Percentiles rank a stretch among this genome's conserved stretches.
These are phyloP conservation scores for Aspergillus sojae DNA, from an alignment of 2,329 filamentous ascomycete species.

Conservation along the genomic window DNA sequence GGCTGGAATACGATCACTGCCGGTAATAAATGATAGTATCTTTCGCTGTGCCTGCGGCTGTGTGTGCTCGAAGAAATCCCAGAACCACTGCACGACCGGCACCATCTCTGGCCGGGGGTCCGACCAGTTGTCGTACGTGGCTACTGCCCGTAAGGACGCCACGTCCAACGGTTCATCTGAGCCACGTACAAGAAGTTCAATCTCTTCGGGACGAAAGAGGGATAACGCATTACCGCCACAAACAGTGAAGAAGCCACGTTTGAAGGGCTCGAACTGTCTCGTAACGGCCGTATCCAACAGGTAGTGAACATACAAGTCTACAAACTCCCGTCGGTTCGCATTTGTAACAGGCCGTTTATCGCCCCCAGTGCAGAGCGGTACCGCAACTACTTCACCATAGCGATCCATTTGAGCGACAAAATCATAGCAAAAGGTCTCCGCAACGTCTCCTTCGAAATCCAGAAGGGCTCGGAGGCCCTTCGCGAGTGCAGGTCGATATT, in stretches of 20 bases:
- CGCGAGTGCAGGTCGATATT: conserved; percentile 77
- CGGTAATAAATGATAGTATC: conserved; percentile 83
- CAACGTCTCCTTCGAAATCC: conserved; percentile 82
- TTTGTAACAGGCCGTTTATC: conserved; percentile 79
- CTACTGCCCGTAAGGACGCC: conserved; percentile 71
- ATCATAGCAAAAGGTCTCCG: conserved; percentile 76
- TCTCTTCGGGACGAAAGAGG: conserved; percentile 86
- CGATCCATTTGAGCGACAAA: conserved; percentile 77
- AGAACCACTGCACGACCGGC: conserved; percentile 81
- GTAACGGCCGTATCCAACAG: conserved; percentile 75
- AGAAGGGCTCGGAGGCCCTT: conserved; percentile 74
- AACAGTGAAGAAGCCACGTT: conserved; percentile 89
- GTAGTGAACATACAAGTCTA: conserved; percentile 80
- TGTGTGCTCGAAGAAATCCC: conserved; percentile 74
- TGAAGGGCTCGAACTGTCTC: conserved; percentile 90
- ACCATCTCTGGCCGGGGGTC: conserved; percentile 57
- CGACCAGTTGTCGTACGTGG: conserved; percentile 81
- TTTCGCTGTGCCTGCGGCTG: conserved; percentile 71
- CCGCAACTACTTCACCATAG: conserved; percentile 68
- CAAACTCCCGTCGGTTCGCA: conserved; percentile 79
- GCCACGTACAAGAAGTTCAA: conserved; percentile 82
- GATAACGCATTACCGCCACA: conserved; percentile 86
- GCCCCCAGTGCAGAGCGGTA: conserved; percentile 75
- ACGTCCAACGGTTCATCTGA: conserved; percentile 85
- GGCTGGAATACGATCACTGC: conserved; percentile 86